Base-by-base conservation (phyloP, 176 grass and related monocot genomes). In the Oryza meridionalis region DNA sequence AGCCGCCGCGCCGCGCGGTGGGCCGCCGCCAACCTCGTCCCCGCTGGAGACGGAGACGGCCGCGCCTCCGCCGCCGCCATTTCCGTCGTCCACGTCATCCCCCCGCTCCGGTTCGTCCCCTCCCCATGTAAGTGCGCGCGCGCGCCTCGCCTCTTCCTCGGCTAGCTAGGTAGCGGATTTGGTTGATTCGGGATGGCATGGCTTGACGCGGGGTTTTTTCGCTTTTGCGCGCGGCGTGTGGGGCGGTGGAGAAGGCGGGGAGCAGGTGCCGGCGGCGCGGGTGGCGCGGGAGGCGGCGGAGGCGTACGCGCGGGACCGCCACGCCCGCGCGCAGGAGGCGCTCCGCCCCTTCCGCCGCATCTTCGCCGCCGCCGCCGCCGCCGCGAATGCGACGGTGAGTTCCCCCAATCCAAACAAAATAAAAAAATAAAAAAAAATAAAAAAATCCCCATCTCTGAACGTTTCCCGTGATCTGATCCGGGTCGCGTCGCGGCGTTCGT, bases 31-130 rank as follows among this genome's bases (percentile, higher is more conserved):
- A 65, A 77, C 69, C 72, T 90, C 29, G 29, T 31, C 67, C 63
- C 70, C 0, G 14, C 50, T 5, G 51, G 51, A 55, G 51, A 55
- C 51, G 51, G 51, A 55, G 51, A 55, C 51, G 38, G 86, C 50
- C 12, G 19, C 66, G 55, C 82, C 72, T 44, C 82, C 72, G 55
- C 82, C 72, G 73, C 33, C 77, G 12, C 88, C 67, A 21, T 98
- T n/a, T 4, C 92, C 82, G 73, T 95, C 82, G 67, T 95, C 24
- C 83, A 98, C 63, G 87, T 98, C 73, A 87, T 98, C 79, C 85
- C 91, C 35, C 19, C 75, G 38, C 76, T 98, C 79, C 19, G 87
- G 19, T 88, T 80, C 85, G 72, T 95, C 47, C 96, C 96, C 11
- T 90, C 91, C 31, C 96, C 93, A 2, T 55, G 93, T 95, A 90